Evolutionary conservation across 352 stramenopile species (phyloP).

Genomic region (Phytophthora aleatoria): DNA sequence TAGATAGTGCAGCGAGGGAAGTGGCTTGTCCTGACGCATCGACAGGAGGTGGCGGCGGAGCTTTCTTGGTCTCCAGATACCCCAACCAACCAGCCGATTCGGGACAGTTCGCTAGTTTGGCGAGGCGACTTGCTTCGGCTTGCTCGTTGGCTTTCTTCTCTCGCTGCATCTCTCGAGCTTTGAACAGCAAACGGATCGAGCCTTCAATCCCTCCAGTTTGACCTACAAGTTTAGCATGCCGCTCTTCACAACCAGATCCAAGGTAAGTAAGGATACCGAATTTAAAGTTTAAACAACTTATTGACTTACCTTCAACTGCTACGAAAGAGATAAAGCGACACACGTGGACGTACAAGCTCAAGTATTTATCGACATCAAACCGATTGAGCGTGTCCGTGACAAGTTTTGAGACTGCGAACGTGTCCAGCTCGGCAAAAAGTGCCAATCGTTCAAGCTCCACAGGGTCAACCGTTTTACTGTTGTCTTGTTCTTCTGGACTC

Average conservation of each 20-base stretch:
- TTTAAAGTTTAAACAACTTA: neutral
- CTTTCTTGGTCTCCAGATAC: conserved; percentile 43
- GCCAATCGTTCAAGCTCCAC: conserved; percentile 22
- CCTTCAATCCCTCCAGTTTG: conserved; percentile 68
- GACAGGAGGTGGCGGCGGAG: conserved; percentile 30
- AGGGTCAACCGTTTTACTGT: conserved; percentile 4
- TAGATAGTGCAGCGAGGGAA: conserved; percentile 48
- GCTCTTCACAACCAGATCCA: conserved; percentile 32
- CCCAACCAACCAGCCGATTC: conserved; percentile 41
- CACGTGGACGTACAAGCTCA: conserved; percentile 62
- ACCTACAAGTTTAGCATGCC: conserved; percentile 61
- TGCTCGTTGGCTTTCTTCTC: conserved; percentile 47
- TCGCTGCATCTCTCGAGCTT: conserved; percentile 62
- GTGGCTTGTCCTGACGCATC: conserved; percentile 33
- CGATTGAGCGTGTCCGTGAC: conserved; percentile 46
- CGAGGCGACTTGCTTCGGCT: conserved; percentile 38
- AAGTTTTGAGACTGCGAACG: conserved; percentile 41
- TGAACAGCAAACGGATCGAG: conserved; percentile 61
- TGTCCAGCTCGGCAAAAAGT: conserved; percentile 54
- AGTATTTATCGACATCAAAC: conserved; percentile 63
- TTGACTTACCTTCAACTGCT: conserved; percentile 45
- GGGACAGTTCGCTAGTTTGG: conserved; percentile 25
- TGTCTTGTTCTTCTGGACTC: conserved; percentile 6
- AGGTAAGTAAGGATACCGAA: conserved; percentile 1
- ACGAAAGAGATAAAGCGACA: conserved; percentile 70